phyloP scores from a whole-genome alignment of 805 yeast species.

The Kazachstania kunashirensis region DNA sequence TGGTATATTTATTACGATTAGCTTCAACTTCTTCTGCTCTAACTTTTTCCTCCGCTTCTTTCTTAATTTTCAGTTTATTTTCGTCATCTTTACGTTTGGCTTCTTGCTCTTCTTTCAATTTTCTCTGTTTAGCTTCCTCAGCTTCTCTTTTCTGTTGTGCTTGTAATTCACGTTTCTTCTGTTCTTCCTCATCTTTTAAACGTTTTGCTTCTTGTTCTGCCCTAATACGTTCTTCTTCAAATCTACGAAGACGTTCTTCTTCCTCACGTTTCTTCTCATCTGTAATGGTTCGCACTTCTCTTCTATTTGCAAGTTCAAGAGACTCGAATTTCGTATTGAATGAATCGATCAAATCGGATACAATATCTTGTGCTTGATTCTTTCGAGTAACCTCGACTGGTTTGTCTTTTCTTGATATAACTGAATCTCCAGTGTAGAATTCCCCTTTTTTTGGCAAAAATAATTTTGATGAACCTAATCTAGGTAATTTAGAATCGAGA shows the following conservation, averaged over 20 bases:
- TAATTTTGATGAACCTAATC: too few species aligned
- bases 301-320: slow-evolving; percentile 8
- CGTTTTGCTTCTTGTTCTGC: slow-evolving; percentile 13
- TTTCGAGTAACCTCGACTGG: too few species aligned
- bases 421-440: too few species aligned
- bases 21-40: slow-evolving; percentile 17
- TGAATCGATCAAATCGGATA: slow-evolving; percentile 7
- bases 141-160: slow-evolving; percentile 12
- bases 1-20: slow-evolving; percentile 14
- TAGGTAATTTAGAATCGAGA: slow-evolving; percentile 11
- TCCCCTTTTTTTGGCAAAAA: too few species aligned
- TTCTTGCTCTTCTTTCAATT: slow-evolving; percentile 11
- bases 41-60: slow-evolving; percentile 12
- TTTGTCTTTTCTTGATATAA: too few species aligned
- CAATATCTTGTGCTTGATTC: not conserved
- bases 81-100: slow-evolving; percentile 11
- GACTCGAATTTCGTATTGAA: slow-evolving; percentile 6
- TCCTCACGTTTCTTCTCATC: slow-evolving; percentile 5
- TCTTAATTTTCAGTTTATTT: slow-evolving; percentile 21
- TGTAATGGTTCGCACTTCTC: slow-evolving; percentile 4
- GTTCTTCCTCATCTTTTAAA: slow-evolving; percentile 10
- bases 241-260: slow-evolving; percentile 2
- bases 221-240: slow-evolving; percentile 7
- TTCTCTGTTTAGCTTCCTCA: slow-evolving; percentile 9
- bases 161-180: slow-evolving; percentile 8